phyloP scores from a whole-genome alignment of 2,329 filamentous ascomycete genomes.

The Ascochyta rabiei region DNA sequence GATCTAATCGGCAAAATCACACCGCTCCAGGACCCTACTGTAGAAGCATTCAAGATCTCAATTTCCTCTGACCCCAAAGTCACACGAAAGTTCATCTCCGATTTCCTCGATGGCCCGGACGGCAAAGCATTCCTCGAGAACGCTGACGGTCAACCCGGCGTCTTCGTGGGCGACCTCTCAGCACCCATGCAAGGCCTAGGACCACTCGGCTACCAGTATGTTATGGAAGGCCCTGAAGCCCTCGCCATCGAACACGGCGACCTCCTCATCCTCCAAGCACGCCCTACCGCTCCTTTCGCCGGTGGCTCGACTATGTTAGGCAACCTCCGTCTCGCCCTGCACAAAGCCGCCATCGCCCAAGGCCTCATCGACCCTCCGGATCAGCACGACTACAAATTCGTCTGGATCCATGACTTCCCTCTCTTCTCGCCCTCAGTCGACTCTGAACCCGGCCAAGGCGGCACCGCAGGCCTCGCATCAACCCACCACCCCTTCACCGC shows the following conservation, averaged over 20 bases:
- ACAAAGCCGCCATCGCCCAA: conserved; percentile 70
- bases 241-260: conserved; percentile 69
- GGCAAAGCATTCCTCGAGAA: conserved; percentile 67
- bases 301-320: conserved; percentile 79
- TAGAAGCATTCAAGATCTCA: conserved; percentile 76
- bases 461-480: conserved; percentile 77
- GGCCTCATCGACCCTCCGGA: conserved; percentile 60
- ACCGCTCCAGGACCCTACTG: conserved; percentile 67
- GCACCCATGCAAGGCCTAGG: conserved; percentile 79
- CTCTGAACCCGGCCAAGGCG: conserved; percentile 77
- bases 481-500: conserved; percentile 98
- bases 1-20: conserved; percentile 79
- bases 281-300: conserved; percentile 66
- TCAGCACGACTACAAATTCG: conserved; percentile 66
- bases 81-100: conserved; percentile 66
- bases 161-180: conserved; percentile 75
- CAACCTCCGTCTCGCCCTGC: conserved; percentile 71
- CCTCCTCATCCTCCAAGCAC: conserved; percentile 80
- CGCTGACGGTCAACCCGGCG: conserved; percentile 76
- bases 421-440: conserved; percentile 79
- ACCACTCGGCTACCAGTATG: conserved; percentile 75
- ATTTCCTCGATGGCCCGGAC: conserved; percentile 73
- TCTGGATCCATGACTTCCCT: conserved; percentile 91
- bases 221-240: conserved; percentile 61
- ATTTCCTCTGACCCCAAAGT: conserved; percentile 60